These are phyloP conservation scores for Leccinum uliginosum DNA, from an alignment of 768 basidiomycete species.

Conservation along the genomic window DNA sequence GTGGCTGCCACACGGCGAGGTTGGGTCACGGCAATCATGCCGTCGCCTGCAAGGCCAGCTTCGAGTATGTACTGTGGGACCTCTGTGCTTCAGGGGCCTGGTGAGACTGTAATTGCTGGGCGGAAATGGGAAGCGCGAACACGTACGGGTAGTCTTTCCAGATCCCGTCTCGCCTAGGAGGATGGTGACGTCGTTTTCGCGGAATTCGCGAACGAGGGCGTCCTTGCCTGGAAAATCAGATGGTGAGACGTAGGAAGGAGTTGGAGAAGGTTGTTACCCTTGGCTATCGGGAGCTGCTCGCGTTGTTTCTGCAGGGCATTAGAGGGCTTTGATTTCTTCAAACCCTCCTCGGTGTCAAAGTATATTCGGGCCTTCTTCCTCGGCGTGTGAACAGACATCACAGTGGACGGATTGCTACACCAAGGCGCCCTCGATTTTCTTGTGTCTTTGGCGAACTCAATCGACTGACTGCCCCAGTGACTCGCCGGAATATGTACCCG, in stretches of 20 bases:
- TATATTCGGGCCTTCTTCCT: slow-evolving; percentile 24
- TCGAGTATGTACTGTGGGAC: slow-evolving; percentile 94
- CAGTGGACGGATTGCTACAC: not conserved
- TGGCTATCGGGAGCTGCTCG: slow-evolving; percentile 71
- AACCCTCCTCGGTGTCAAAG: slow-evolving; percentile 12
- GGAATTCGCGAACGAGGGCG: slow-evolving; percentile 67
- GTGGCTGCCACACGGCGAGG: slow-evolving; percentile 94
- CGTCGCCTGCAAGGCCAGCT: slow-evolving; percentile 63
- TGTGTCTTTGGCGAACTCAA: not conserved
- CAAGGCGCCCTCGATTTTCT: not conserved
- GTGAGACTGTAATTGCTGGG: slow-evolving; percentile 16
- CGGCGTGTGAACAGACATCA: slow-evolving; percentile 21
- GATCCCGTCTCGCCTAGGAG: slow-evolving; percentile 97
- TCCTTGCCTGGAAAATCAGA: slow-evolving; percentile 53
- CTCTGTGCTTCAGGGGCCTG: slow-evolving; percentile 52
- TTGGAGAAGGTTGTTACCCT: slow-evolving; percentile 41
- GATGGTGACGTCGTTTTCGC: slow-evolving; percentile 77
- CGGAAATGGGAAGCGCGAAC: not conserved
- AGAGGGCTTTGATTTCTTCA: slow-evolving; percentile 4
- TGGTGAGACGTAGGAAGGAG: not conserved
- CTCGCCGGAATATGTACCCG: not conserved
- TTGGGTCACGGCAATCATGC: slow-evolving; percentile 89
- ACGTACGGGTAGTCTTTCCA: slow-evolving; percentile 96
- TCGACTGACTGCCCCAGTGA: not conserved
- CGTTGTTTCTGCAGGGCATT: slow-evolving; percentile 57